Evolutionary conservation across 257 asterid species (phyloP), one percentile per base, ranked within the genome.

Genomic region (Nemophila menziesii): DNA sequence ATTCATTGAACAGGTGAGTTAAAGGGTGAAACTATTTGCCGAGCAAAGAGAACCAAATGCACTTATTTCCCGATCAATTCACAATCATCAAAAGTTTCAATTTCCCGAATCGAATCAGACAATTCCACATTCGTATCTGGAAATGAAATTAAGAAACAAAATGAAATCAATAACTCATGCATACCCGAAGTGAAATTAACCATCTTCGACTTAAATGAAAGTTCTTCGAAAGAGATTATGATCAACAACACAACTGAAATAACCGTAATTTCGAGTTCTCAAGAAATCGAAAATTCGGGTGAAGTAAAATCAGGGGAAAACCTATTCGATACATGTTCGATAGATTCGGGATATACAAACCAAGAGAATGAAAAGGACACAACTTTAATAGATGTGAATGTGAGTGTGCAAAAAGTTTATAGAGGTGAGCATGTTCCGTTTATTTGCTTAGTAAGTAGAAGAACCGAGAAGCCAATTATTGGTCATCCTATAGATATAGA

Each of bases 401-500:
- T 83, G 59, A 44, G 61, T 11, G 71, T 67, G 54, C 20, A 69
- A 57, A 40, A 68, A 43, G 66, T 49, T 55, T 22, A 26, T 37
- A 57, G 46, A 17, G 60, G 44, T 47, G 75, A 67, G 46, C 49
- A 67, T 2, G 76, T 61, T 49, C 75, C 94, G 4, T 75, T 65
- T 44, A 87, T 74, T 15, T 53, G 73, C 46, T 49, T 79, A 26
- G 61, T 58, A 43, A 79, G 94, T 49, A 58, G 58, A 61, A 22
- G 53, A 36, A 55, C 50, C 16, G 70, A 68, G 16, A 49, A 44
- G 45, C 49, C 77, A n/a, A 61, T 83, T 54, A 17, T 69, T 4
- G 92, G 92, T 20, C 59, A 79, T 43, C 86, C 94, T 4, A 16
- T 79, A 22, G 73, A 74, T 45, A 50, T 71, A 37, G 73, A 58